phyloP scores from a whole-genome alignment of 2,329 filamentous ascomycete genomes.

The Diplodia sapinea region DNA sequence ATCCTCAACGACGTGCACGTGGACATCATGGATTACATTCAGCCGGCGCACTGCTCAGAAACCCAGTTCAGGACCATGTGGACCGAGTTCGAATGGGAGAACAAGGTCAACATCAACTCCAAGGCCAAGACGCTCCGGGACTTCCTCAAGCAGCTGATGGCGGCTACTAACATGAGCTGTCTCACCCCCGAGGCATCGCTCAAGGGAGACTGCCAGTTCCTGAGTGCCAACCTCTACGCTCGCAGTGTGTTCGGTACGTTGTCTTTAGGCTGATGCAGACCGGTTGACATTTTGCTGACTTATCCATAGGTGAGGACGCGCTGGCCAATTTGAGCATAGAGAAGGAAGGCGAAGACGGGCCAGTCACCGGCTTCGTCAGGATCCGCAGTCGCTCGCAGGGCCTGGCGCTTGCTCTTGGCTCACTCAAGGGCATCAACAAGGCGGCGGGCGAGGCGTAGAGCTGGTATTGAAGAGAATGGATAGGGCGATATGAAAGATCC shows the following conservation, averaged over 20 bases:
- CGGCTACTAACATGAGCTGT: constrained; percentile 98
- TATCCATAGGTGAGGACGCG: constrained; percentile 84
- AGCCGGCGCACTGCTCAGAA: constrained; percentile 94
- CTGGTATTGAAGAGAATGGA: background rate
- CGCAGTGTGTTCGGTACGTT: constrained; percentile 95
- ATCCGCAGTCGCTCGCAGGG: constrained; percentile 98
- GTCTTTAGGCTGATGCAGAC: background rate
- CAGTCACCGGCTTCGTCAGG: constrained; percentile 94
- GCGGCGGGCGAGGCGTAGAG: constrained; percentile 36
- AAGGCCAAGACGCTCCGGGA: constrained; percentile 91
- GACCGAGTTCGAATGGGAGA: constrained; percentile 99
- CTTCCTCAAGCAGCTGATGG: constrained; percentile 94
- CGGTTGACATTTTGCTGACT: background rate
- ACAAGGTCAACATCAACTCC: constrained; percentile 99
- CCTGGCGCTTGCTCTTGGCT: constrained; percentile 88
- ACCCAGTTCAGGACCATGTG: constrained; percentile 99
- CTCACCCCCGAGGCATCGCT: constrained; percentile 94
- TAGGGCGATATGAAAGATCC: background rate
- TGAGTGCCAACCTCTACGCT: constrained; percentile 96
- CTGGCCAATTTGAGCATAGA: constrained; percentile 97
- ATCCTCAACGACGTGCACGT: constrained; percentile 98
- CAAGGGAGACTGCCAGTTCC: constrained; percentile 96
- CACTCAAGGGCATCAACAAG: constrained; percentile 85
- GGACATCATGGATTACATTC: constrained; percentile 99
- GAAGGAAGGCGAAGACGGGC: constrained; percentile 92